Percentiles rank a stretch among this genome's conserved stretches.
Conservation (phyloP, 805 yeast genomes). For the Candida ortonii region DNA sequence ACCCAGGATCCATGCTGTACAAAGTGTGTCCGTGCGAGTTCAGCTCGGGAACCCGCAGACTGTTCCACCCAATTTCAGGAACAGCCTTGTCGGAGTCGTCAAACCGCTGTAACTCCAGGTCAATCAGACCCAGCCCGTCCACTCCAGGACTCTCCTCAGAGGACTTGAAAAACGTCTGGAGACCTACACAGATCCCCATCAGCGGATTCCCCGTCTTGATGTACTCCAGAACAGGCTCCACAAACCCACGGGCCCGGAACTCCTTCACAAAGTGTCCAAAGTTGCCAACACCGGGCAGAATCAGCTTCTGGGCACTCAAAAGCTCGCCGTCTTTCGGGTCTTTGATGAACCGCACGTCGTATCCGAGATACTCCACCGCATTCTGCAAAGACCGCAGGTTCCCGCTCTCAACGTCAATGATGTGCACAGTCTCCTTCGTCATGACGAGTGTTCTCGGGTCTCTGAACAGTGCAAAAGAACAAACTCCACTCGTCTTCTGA, state of each 20-base stretch:
- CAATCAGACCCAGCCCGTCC: slow-evolving; percentile 59
- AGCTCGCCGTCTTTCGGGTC: slow-evolving; percentile 52
- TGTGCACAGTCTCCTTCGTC: slow-evolving; percentile 44
- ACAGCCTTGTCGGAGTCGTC: slow-evolving; percentile 68
- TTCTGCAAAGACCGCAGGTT: slow-evolving; percentile 85
- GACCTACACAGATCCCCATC: slow-evolving; percentile 97
- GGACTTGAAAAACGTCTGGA: slow-evolving; percentile 75
- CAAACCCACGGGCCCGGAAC: slow-evolving; percentile 58
- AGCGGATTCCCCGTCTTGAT: slow-evolving; percentile 76
- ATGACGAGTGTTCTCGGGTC: too few relatives aligned
- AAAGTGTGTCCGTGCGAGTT: slow-evolving; percentile 32
- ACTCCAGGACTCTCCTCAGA: slow-evolving; percentile 69
- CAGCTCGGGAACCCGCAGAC: slow-evolving; percentile 20
- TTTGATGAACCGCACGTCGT: slow-evolving; percentile 58
- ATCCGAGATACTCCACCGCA: slow-evolving; percentile 80
- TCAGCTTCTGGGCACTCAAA: slow-evolving; percentile 50
- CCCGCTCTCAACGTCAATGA: slow-evolving; percentile 93
- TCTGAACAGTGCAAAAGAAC: too few relatives aligned
- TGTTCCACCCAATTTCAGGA: slow-evolving; percentile 97
- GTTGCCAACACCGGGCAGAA: slow-evolving; percentile 97
- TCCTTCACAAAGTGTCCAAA: slow-evolving; percentile 89
- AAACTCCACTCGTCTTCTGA: background rate
- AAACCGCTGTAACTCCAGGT: slow-evolving; percentile 57
- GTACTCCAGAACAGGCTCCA: slow-evolving; percentile 61
- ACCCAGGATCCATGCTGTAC: slow-evolving; percentile 62